Base-by-base conservation (phyloP, 2,329 filamentous ascomycete genomes). In the Ustulina deusta region DNA sequence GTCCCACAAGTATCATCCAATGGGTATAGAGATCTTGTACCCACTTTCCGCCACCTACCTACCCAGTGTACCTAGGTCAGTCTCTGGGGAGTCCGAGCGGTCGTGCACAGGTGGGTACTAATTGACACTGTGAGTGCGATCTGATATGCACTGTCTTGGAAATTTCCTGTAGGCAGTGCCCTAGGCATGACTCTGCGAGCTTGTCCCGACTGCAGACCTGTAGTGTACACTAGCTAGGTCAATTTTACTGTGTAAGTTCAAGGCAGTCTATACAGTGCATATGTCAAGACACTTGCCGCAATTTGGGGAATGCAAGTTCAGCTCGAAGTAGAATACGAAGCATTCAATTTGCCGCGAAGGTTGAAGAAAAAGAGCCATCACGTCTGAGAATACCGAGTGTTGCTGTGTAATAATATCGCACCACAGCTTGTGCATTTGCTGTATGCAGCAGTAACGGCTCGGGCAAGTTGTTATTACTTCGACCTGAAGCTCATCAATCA, bases 221-320 rank as follows among this genome's bases (percentile, higher is more conserved):
- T n/a, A n/a, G n/a, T n/a, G n/a, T n/a, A n/a, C n/a, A n/a, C n/a
- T n/a, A n/a, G n/a, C n/a, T n/a, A n/a, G n/a, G n/a, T n/a, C 17
- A 42, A 4, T 17, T 6, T 7, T 42, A 42, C 38, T 42, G 38
- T 42, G 17, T 17, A 4, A n/a, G 7, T 15, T 17, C n/a, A 4
- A 6, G 10, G 13, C n/a, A 11, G 20, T 25, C 25, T 25, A 6
- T 22, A 46, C 42, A 46, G 42, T 46, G 42, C 7, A 13, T 46
- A 7, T 46, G 5, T 46, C n/a, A 11, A n/a, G 42, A 20, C 42
- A 22, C 25, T 46, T 46, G 42, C 42, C n/a, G 42, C n/a, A 44
- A 11, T 44, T 44, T 44, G 46, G 42, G 29, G 46, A 29, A 49
- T 49, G 46, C 46, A 49, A 49, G 25, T 17, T 29, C 46, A 49